Evolutionary conservation across 352 stramenopile species (phyloP), one percentile per base, ranked within the genome.

Genomic region (Blastocystis sp.): DNA sequence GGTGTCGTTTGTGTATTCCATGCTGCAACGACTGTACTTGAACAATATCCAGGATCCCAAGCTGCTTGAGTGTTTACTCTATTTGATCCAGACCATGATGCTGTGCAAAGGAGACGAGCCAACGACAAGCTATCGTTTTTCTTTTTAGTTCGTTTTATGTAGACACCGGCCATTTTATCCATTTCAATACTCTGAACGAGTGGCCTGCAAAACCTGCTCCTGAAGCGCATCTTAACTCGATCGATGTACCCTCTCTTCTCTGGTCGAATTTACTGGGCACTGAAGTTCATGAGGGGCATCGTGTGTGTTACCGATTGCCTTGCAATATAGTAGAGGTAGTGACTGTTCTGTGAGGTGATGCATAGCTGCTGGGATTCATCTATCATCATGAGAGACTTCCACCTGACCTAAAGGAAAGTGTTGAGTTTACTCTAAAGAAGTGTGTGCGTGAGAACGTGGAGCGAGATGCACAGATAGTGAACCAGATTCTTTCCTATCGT

Each of bases 21-120:
- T 84, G 20, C 73, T 84, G 26, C 73, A 84, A 34, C 73, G 55
- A n/a, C 73, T 66, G 23, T 66, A 66, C 34, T 7, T 84, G 13
- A 15, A n/a, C 8, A 37, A 39, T n/a, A 43, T 66, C 23, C 59
- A 47, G n/a, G 73, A 84, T 45, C 73, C 73, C 3, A 84, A 84
- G 26, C 23, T 84, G 15, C 47, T 84, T 5, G 73, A 84, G 56
- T 66, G 29, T 3, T 53, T 84, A 5, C 41, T 84, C 34, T 68
- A 68, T 43, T 34, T 84, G 20, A 18, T 84, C 20, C 73, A 84
- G 26, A 41, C 73, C 18, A 56, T 66, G 73, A 26, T 43, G 4
- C n/a, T 39, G 3, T 66, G 53, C 4, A 50, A 53, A 20, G 73
- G 70, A 4, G 59, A 68, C 34, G 20, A 11, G 59, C 59, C 59